Base-by-base conservation (phyloP, 106 monocot genomes). In the Cymbidium sinense region DNA sequence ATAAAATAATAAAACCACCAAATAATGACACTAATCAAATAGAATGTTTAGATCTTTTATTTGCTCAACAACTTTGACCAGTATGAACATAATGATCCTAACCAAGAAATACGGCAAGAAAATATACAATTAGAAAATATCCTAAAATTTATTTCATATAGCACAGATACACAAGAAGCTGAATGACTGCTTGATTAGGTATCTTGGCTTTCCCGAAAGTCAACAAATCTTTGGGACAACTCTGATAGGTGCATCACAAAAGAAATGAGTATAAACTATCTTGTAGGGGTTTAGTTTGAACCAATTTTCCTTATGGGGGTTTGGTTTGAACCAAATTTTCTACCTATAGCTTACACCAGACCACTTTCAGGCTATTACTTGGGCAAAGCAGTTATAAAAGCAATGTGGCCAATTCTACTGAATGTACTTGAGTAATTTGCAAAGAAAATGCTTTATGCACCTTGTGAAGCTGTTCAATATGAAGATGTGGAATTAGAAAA, bases 401-500 rank as follows among this genome's bases (percentile, higher is more conserved):
- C 29, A 67, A 18, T 29, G 25, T 33, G 15, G 10, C 15, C 10
- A 67, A 67, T 67, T 67, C 31, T 33, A 67, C 30, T 31, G 17
- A 67, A 31, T 17, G 33, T 31, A 67, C 10, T 13, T 2, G 61
- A 6, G n/a, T 62, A 19, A 8, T 33, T 17, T 67, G 25, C 31
- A 33, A 15, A 67, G 37, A 23, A 35, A 71, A 71, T 39, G 71
- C n/a, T 34, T 71, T 67, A 69, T 69, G 15, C 33, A 28, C 33
- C 28, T 34, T 69, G 34, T 37, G 37, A 72, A 72, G 20, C 30
- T 35, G 37, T 19, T 72, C 2, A 10, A 4, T 25, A 47, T 28
- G 34, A 74, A 74, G 13, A 44, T 27, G 74, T 44, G 36, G 27
- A 74, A 44, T 44, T 44, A 43, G 74, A 47, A 74, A 74, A 11